A percentile compares a stretch with the other conserved stretches of the same genome.
phyloP scores from a whole-genome alignment of 73 alveolate species.

The Tetrahymena borealis region DNA sequence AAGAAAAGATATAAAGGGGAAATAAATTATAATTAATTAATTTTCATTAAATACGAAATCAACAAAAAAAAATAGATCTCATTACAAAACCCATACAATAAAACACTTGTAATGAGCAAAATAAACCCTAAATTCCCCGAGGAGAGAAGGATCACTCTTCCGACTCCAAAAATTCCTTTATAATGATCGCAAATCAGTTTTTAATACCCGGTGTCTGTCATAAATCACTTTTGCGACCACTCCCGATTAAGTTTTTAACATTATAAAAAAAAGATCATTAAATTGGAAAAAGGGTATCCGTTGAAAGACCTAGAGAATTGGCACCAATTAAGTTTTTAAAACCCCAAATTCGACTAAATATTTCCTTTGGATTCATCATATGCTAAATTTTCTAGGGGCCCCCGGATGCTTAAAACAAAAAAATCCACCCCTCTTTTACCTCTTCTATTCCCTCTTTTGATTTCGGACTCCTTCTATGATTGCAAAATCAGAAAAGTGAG shows the following conservation, averaged over 20 bases:
- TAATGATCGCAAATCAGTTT: not conserved
- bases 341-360: not conserved
- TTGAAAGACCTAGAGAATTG: not conserved
- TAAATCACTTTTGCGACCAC: not conserved
- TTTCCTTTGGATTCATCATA: not conserved
- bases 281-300: not conserved
- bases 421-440: not conserved
- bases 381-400: not conserved
- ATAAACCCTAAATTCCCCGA: not conserved
- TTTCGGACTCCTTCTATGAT: not conserved
- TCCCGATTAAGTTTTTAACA: not conserved
- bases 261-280: not conserved
- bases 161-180: not conserved
- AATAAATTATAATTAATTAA: not conserved
- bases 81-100: not conserved
- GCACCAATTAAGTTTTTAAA: not conserved
- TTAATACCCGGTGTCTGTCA: not conserved
- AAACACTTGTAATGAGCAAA: not conserved
- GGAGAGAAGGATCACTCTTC: not conserved
- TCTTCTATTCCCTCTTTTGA: constrained; percentile 1
- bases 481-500: not conserved
- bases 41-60: not conserved
- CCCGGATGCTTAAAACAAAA: not conserved
- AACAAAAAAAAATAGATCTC: not conserved
- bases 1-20: not conserved